Evolutionary conservation across 371 early-diverging fungal genomes (phyloP), one percentile per base, ranked within the genome.

Genomic region (Phascolomyces articulosus): DNA sequence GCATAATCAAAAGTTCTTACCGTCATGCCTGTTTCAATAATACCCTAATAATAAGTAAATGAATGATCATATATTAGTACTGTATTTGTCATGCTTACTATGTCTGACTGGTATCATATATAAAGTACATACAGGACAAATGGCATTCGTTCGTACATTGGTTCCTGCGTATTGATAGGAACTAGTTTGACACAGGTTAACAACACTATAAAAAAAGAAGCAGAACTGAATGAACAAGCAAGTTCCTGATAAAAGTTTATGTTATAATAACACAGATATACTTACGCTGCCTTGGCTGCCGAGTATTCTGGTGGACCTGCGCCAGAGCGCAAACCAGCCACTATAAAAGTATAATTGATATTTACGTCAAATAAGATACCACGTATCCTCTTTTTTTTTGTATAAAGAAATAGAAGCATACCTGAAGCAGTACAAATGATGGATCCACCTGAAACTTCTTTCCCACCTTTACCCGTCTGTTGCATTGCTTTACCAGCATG

Each of bases 1-100:
- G 85, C 86, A 58, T 65, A 66, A 47, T 85, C 85, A 70, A 85
- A 86, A 0, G 76, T 74, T 2, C 47, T 20, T 31, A 74, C 75
- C 9, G 85, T 83, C 86, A 85, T 85, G 20, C 74, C 78, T 3
- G 86, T 86, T 65, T 85, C 82, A 64, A 83, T 84, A 24, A 86
- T 61, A 6, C 86, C 85, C 78, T 80, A 6, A 60, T 13, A 49
- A 16, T 23, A 34, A 55, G n/a, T 8, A 40, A 15, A 20, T 40
- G 11, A 28, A 7, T 38, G 23, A 40, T 4, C 4, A 38, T 3
- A 27, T n/a, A n/a, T n/a, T n/a, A n/a, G n/a, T n/a, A n/a, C n/a
- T n/a, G n/a, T n/a, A n/a, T n/a, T n/a, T n/a, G n/a, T n/a, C n/a
- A n/a, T n/a, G n/a, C n/a, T n/a, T n/a, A n/a, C n/a, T n/a, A n/a